A percentile compares a stretch with the other conserved stretches of the same genome.
phyloP scores from a whole-genome alignment of 2,329 filamentous ascomycete species.

The Pseudonectria buxi region DNA sequence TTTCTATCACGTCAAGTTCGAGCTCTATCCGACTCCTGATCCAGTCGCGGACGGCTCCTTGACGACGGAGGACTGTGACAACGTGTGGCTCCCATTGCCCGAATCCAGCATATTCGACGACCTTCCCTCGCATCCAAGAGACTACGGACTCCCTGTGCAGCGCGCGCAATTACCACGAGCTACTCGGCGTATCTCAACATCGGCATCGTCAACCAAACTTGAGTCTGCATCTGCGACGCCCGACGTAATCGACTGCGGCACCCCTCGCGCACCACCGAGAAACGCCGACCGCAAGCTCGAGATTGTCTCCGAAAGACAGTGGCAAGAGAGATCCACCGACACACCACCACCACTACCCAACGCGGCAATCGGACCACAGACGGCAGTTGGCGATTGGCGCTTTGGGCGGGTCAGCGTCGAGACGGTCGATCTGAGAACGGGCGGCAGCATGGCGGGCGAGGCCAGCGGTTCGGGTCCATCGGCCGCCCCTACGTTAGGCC shows the following conservation, averaged over 20 bases:
- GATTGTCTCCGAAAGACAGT: conserved; percentile 34
- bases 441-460: conserved; percentile 28
- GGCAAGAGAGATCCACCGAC: conserved; percentile 33
- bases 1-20: conserved; percentile 61
- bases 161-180: conserved; percentile 5
- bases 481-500: conserved; percentile 48
- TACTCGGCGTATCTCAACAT: conserved; percentile 1
- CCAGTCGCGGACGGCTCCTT: conserved; percentile 18
- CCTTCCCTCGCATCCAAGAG: conserved; percentile 43
- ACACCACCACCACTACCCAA: conserved; percentile 37
- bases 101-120: conserved; percentile 48
- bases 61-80: conserved; percentile 7
- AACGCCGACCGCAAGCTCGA: conserved; percentile 30
- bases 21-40: conserved; percentile 49
- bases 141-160: conserved; percentile 14
- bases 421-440: conserved; percentile 61
- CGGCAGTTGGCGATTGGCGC: conserved; percentile 64
- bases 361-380: conserved; percentile 40
- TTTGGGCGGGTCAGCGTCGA: conserved; percentile 74
- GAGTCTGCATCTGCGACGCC: conserved; percentile 12
- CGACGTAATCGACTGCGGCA: conserved; percentile 45
- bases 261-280: conserved; percentile 27
- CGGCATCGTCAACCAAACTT: neutral
- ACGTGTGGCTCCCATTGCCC: conserved; percentile 45
- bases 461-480: conserved; percentile 37